Evolutionary conservation across 805 yeast genomes (phyloP), one percentile per base, ranked within the genome.

Genomic region (Saturnispora dispora): DNA sequence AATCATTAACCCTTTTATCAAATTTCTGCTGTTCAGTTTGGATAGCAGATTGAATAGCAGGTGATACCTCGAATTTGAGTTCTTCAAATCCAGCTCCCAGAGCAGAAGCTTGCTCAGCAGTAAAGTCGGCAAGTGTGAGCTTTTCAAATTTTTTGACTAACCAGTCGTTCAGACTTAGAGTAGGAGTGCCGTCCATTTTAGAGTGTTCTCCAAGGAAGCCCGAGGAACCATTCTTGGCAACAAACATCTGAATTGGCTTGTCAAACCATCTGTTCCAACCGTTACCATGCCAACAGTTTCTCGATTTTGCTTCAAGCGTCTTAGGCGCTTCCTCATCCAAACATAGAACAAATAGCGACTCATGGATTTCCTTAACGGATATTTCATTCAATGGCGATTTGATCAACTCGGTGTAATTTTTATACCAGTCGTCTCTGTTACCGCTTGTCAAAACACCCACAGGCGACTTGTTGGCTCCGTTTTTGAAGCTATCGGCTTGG

Each of bases 141-240:
- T 59, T 78, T 70, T 62, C 78, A 65, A 90, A 68, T 58, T 79
- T 76, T 49, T 74, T 74, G 56, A 81, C 74, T 39, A 91, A 74
- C 62, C 74, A 82, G 69, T 88, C 88, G 67, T 91, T 91, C 71
- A 91, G 71, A 57, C 88, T 82, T 62, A 88, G 80, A 30, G 96
- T 91, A 63, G 97, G 96, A 9, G 96, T 88, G 55, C 98, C 99
- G 68, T 91, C 99, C 98, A 91, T 91, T 73, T 81, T 85, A 22
- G 97, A 88, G 73, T 91, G 99, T 72, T 91, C 99, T 55, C 96
- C 97, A 63, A 89, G 70, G 72, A 90, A 91, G 0, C 97, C 98
- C 7, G 96, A 87, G 56, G 81, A 75, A 53, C 93, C 96, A 67
- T 88, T 89, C 55, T 79, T 82, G 53, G 85, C 73, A 50, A 91